Evolutionary conservation across 2,329 filamentous ascomycete genomes (phyloP).

Genomic region (Bisporella sp.): DNA sequence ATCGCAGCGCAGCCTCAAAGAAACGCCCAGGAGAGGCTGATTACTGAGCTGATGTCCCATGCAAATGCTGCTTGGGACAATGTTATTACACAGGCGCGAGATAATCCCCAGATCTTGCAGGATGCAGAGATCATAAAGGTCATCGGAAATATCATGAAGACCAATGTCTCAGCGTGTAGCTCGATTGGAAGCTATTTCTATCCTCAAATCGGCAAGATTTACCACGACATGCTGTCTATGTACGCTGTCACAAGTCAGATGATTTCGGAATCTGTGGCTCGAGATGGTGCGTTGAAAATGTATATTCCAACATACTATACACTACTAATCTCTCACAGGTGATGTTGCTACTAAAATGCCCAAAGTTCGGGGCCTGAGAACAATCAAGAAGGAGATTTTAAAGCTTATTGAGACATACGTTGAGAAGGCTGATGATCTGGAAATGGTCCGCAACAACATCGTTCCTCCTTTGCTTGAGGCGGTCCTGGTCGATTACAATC

Average conservation of each 20-base stretch:
- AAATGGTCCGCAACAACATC: conserved; percentile 88
- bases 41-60: conserved; percentile 85
- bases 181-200: conserved; percentile 98
- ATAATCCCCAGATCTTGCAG: conserved; percentile 79
- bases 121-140: conserved; percentile 96
- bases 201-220: conserved; percentile 94
- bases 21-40: conserved; percentile 83
- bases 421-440: conserved; percentile 92
- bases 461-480: conserved; percentile 94
- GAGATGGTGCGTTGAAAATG: conserved; percentile 55
- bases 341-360: conserved; percentile 96
- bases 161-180: conserved; percentile 95
- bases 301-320: background rate
- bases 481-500: conserved; percentile 91
- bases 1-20: conserved; percentile 96
- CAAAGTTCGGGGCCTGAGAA: conserved; percentile 87
- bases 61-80: conserved; percentile 93
- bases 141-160: conserved; percentile 99
- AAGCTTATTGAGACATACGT: conserved; percentile 98
- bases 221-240: conserved; percentile 98
- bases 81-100: conserved; percentile 83
- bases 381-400: conserved; percentile 98
- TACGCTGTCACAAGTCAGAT: conserved; percentile 94
- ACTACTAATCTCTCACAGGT: conserved; percentile 42
- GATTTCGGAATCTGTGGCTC: conserved; percentile 86